Evolutionary conservation across 2,329 filamentous ascomycete genomes (phyloP).

Genomic region (Dothiorella sarmentorum): DNA sequence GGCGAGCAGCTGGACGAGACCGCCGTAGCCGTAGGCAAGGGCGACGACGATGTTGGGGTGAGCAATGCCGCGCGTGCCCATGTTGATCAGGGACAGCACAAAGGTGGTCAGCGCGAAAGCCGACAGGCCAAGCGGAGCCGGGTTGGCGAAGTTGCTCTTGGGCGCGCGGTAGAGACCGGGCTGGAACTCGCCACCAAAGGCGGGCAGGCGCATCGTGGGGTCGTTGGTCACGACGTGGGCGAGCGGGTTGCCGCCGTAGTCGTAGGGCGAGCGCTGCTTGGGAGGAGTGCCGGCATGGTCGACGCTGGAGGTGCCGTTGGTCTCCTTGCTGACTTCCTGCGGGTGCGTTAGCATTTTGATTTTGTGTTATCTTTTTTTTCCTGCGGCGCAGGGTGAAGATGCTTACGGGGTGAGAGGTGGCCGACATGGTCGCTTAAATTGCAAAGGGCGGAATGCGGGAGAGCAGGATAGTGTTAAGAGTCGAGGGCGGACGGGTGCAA

Average conservation of each 20-base stretch:
- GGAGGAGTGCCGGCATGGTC: constrained; percentile 36
- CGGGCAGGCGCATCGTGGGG: constrained; percentile 42
- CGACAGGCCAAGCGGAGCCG: constrained; percentile 54
- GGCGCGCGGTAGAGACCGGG: constrained; percentile 49
- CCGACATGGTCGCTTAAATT: not conserved
- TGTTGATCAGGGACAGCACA: constrained; percentile 46
- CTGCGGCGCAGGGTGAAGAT: not conserved
- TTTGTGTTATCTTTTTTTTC: no score
- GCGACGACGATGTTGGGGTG: constrained; percentile 41
- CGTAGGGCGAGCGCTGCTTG: constrained; percentile 45
- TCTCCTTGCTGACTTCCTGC: constrained; percentile 16
- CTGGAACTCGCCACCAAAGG: constrained; percentile 53
- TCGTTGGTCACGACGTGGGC: constrained; percentile 50
- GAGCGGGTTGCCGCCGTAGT: constrained; percentile 52
- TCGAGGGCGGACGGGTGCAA: constrained; percentile 4
- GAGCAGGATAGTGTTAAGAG: no score
- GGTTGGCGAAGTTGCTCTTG: constrained; percentile 49
- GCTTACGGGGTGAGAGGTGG: constrained; percentile 39
- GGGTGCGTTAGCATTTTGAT: not conserved
- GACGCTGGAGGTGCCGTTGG: constrained; percentile 30
- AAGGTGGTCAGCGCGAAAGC: constrained; percentile 61
- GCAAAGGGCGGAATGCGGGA: not conserved
- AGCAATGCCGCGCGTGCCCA: constrained; percentile 34
- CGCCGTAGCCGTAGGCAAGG: constrained; percentile 41
- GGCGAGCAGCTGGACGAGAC: constrained; percentile 42